These are phyloP conservation scores for Yarrowia bubula DNA, from an alignment of 805 yeast genomes.

Conservation along the genomic window DNA sequence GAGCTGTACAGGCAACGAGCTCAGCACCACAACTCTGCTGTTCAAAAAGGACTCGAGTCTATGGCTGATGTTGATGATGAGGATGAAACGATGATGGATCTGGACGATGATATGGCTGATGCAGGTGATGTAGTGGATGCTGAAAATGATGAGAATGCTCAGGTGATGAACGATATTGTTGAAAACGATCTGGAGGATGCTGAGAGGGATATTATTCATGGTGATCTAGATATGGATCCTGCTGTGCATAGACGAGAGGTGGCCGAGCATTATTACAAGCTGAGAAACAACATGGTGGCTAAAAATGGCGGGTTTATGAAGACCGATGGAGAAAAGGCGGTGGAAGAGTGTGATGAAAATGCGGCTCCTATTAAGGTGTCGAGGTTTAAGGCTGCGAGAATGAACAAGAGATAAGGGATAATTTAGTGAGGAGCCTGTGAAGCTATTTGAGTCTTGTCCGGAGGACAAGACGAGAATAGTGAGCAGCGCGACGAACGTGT, in stretches of 20 bases:
- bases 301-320: slow-evolving; percentile 49
- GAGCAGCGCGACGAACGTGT: too few relatives aligned
- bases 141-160: slow-evolving; percentile 7
- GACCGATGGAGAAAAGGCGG: slow-evolving; percentile 51
- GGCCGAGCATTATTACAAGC: slow-evolving; percentile 53
- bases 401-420: background rate
- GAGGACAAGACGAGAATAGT: too few relatives aligned
- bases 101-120: slow-evolving; percentile 13
- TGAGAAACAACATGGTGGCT: slow-evolving; percentile 52
- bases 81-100: background rate
- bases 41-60: background rate
- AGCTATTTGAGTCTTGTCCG: too few relatives aligned
- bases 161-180: slow-evolving; percentile 33
- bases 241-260: slow-evolving; percentile 50
- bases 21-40: slow-evolving; percentile 16
- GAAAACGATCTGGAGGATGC: slow-evolving; percentile 30
- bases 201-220: slow-evolving; percentile 31
- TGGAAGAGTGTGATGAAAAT: slow-evolving; percentile 65
- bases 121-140: background rate
- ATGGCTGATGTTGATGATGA: slow-evolving; percentile 13
- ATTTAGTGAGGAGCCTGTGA: background rate
- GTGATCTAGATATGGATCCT: slow-evolving; percentile 33
- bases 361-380: slow-evolving; percentile 62
- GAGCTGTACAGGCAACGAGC: slow-evolving; percentile 13
- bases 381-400: slow-evolving; percentile 60